Base-by-base conservation (phyloP, 495 filamentous ascomycete genomes). In the Penicillium mononematosum region DNA sequence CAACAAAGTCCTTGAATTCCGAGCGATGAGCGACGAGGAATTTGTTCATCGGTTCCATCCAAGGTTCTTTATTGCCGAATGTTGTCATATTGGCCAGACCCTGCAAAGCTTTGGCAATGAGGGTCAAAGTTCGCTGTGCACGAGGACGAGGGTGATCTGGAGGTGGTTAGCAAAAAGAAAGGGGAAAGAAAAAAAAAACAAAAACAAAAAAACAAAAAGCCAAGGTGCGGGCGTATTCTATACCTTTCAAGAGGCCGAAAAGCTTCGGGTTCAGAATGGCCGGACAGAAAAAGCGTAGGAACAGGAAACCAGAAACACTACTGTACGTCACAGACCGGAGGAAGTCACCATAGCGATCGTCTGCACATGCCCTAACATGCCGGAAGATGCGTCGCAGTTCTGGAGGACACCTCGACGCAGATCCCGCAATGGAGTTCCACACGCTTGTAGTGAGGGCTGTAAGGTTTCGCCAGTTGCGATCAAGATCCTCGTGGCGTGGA, bases 1-100 rank as follows among this genome's bases (percentile, higher is more conserved):
- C 92, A 57, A 98, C 85, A 63, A 93, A 97, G 25, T 85, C 79
- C 68, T 91, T 95, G 74, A 98, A 90, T 22, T 88, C 84, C 53
- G 66, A 50, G 45, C 79, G 77, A 63, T 83, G 80, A 16, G 69
- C 70, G 45, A 71, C 67, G 43, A 81, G 56, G 51, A 83, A 81
- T 50, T 79, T 81, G 66, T 97, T 99, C 95, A 98, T 98, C 5
- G 90, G 91, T 71, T 96, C 95, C 94, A 99, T 99, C 92, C 93
- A 99, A 4, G 87, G 83, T 70, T 98, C 94, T 70, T 98, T 98
- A 64, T 87, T 89, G 53, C 94, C 95, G 58, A 98, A 97, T 2
- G 85, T 91, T 11, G 89, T 89, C 75, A 97, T 85, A 66, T 97
- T 98, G 19, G 93, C 94, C 39, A 99, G 79, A 16, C 89, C 92